Base-by-base conservation (phyloP, 352 stramenopile species). In the Saprolegnia parasitica region DNA sequence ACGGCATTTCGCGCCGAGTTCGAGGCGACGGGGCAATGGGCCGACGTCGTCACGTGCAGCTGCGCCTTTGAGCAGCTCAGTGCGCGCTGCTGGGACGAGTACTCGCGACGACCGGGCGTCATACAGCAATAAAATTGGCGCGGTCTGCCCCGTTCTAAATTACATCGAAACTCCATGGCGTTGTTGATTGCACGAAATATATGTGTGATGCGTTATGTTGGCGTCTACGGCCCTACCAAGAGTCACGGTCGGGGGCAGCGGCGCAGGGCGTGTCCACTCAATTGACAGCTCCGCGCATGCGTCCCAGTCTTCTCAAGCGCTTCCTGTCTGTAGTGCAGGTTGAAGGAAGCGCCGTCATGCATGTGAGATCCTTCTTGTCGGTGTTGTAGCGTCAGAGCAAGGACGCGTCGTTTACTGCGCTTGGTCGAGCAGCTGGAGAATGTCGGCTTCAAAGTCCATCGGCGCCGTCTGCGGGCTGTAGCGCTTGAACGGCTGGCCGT, bases 401-500 rank as follows among this genome's bases (percentile, higher is more conserved):
- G 24, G 29, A 6, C 5, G 29, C 29, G 29, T 35, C 55, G 45
- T 58, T 58, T 84, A 72, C 60, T 77, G 76, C 29, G 29, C 29
- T 72, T 88, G 78, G 15, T 66, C 70, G 47, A 97, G 68, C 35
- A 96, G 74, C 55, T 79, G 74, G 65, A 90, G 78, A 73, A 97
- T 94, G 62, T 91, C 82, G 39, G 77, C 73, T 45, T 89, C 84
- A 71, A 97, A 87, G 50, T 84, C 86, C 11, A 88, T 56, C 20
- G 87, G 87, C 66, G 72, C 70, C 23, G 83, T 86, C 66, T 80
- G 89, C 0, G 88, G 83, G 0, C 76, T 79, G 63, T 78, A 97
- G 10, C 91, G 78, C 72, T 95, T 88, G 62, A 81, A 71, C 42
- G 90, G 78, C 57, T 71, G 76, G 32, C 91, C 91, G 26, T 91